Percentiles rank a stretch among this genome's conserved stretches.
Evolutionary conservation across 768 basidiomycete genomes (phyloP).

Genomic region (Mycena alexandri): DNA sequence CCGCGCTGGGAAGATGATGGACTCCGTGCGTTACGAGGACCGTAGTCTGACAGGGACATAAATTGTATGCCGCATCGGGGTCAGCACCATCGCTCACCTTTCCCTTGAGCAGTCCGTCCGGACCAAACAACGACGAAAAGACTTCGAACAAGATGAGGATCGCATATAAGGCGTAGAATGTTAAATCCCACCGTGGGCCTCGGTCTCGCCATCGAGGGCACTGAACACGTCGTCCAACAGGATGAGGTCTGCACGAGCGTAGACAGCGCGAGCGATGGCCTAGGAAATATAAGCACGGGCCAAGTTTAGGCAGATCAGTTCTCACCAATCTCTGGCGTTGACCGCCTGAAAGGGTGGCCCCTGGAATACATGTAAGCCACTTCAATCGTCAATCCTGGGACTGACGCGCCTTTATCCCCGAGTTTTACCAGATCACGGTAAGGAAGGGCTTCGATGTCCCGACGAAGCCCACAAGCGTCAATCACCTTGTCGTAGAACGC

Average conservation of each 20-base stretch:
- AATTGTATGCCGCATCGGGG: background rate
- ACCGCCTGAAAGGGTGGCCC: constrained; percentile 28
- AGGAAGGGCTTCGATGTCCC: constrained; percentile 29
- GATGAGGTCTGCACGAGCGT: constrained; percentile 28
- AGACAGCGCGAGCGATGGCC: constrained; percentile 32
- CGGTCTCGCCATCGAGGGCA: constrained; percentile 30
- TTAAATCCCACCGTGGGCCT: constrained; percentile 19
- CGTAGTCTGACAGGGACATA: constrained; percentile 17
- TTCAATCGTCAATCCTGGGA: background rate
- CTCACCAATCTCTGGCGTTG: constrained; percentile 28
- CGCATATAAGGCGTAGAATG: no score
- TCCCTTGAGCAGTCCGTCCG: constrained; percentile 30
- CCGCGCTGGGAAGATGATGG: constrained; percentile 31
- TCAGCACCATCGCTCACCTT: background rate
- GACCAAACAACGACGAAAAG: constrained; percentile 28
- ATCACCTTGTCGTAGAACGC: constrained; percentile 32
- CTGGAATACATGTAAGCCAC: background rate
- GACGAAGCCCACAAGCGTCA: constrained; percentile 27
- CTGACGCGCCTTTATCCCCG: constrained; percentile 21
- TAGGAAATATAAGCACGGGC: background rate
- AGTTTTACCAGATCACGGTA: constrained; percentile 21
- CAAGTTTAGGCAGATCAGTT: no score
- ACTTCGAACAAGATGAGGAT: constrained; percentile 8
- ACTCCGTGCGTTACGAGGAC: constrained; percentile 32
- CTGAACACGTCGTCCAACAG: constrained; percentile 34